Percentiles rank a stretch among this genome's conserved stretches.
Evolutionary conservation across 139 green algal species (phyloP).

Genomic region (Trebouxia sp.): DNA sequence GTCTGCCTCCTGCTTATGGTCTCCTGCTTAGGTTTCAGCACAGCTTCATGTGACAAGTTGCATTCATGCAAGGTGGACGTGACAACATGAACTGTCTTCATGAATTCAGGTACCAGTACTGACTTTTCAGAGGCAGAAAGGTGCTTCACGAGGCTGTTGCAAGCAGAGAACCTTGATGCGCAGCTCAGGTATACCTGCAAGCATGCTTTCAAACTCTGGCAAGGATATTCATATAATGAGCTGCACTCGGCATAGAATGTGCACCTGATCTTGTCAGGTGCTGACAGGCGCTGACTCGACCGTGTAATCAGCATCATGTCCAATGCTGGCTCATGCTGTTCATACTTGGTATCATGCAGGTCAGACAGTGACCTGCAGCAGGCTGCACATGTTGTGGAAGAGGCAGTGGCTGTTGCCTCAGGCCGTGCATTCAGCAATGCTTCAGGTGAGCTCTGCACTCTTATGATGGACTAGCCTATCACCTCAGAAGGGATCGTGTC

Average conservation of each 20-base stretch:
- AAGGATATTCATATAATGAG: no score
- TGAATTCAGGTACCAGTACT: neutral
- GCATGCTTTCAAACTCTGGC: no score
- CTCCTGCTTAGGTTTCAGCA: no score
- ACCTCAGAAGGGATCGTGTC: no score
- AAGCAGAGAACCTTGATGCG: slow-evolving; percentile 39
- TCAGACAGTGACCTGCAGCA: neutral
- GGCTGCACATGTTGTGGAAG: slow-evolving; percentile 20
- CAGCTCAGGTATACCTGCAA: slow-evolving; percentile 21
- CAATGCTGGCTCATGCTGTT: no score
- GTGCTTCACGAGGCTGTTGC: slow-evolving; percentile 39
- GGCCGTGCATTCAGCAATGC: neutral
- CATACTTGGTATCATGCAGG: no score
- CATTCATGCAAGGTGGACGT: no score
- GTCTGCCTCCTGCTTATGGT: no score
- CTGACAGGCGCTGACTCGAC: neutral
- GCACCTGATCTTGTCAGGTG: neutral
- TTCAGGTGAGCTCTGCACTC: neutral
- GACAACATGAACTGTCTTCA: neutral
- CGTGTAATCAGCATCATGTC: no score
- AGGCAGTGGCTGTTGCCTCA: slow-evolving; percentile 16
- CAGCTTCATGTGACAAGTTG: no score
- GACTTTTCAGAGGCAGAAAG: slow-evolving; percentile 32
- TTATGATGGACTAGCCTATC: no score
- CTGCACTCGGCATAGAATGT: no score